phyloP scores from a whole-genome alignment of 2,329 filamentous ascomycete genomes.

The Cladobotryum protrusum region DNA sequence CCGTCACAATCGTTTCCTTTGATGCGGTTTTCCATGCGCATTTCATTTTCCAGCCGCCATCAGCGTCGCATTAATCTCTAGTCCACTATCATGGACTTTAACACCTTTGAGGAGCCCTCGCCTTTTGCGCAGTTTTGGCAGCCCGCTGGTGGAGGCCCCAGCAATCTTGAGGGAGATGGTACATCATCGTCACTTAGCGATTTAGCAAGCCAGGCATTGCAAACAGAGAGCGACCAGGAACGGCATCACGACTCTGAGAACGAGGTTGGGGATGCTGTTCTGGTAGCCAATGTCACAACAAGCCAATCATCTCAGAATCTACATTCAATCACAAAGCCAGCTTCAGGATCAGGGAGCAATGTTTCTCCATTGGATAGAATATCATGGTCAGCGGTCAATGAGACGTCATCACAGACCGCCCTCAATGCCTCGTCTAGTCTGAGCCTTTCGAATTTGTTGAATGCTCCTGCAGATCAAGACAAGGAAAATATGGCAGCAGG shows the following conservation, averaged over 20 bases:
- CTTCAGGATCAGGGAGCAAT: background rate
- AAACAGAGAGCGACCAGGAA: background rate
- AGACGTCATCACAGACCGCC: background rate
- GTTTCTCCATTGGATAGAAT: no score
- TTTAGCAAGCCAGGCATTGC: slow-evolving; percentile 8
- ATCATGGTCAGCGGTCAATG: background rate
- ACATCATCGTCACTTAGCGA: background rate
- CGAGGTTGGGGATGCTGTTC: background rate
- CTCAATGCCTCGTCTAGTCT: no score
- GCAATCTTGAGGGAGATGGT: background rate
- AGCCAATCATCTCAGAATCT: slow-evolving; percentile 6
- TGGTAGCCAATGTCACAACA: slow-evolving; percentile 2
- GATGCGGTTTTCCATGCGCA: no score
- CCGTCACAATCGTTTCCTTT: no score
- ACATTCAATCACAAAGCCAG: slow-evolving; percentile 1
- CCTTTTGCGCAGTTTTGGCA: slow-evolving; percentile 9
- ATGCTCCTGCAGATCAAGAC: background rate
- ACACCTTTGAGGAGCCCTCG: slow-evolving; percentile 8
- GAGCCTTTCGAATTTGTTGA: background rate
- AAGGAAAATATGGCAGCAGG: no score
- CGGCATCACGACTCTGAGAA: background rate
- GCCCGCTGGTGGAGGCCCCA: background rate
- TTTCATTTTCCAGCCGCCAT: no score
- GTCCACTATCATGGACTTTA: slow-evolving; percentile 6
- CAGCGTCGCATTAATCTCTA: no score